Evolutionary conservation across 2,329 filamentous ascomycete species (phyloP), one percentile per base, ranked within the genome.

Genomic region (Chaetoscypha palmicola): DNA sequence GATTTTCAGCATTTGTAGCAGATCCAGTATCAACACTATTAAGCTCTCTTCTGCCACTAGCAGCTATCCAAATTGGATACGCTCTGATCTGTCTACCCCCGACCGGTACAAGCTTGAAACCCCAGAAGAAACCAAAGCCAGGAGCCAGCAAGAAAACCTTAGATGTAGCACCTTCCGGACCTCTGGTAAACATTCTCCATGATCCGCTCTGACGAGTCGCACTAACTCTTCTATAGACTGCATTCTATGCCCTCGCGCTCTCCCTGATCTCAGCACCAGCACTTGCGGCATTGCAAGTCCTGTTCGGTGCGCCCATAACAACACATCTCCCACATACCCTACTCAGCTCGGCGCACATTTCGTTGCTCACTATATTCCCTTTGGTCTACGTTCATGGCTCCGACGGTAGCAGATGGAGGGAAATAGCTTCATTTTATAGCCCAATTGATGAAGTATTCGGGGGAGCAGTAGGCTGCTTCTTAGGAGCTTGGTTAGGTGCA

Each of bases 401-500:
- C 12, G 84, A 92, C 47, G 69, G 70, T 1, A 61, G 68, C 14
- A 77, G 80, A 16, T 94, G 94, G 84, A 69, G 71, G 30, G 76
- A 81, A 53, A 75, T 89, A 32, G 76, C 81, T 17, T 76, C 86
- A 14, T 71, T 79, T 38, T 68, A 81, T 14, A 74, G 73, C 33
- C 88, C 90, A 0, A 68, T 92, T 17, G 92, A 97, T 64, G 85
- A 90, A 61, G 79, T 86, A 0, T 92, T 88, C 66, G 91, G 89
- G 2, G 87, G 79, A 1, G 73, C 87, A 8, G 64, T 90, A n/a
- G 92, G 92, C 4, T 81, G 80, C 0, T 69, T 83, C 20, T 58
- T 91, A 1, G 92, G 92, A 4, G 88, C 87, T 31, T 97, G 92
- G 92, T 68, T 95, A 32, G 92, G 92, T 3, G 92, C 92, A 5